A percentile compares a stretch with the other conserved stretches of the same genome.
These are phyloP conservation scores for Xanthoparmelia taractica DNA, from an alignment of 495 filamentous ascomycete species.

Conservation along the genomic window DNA sequence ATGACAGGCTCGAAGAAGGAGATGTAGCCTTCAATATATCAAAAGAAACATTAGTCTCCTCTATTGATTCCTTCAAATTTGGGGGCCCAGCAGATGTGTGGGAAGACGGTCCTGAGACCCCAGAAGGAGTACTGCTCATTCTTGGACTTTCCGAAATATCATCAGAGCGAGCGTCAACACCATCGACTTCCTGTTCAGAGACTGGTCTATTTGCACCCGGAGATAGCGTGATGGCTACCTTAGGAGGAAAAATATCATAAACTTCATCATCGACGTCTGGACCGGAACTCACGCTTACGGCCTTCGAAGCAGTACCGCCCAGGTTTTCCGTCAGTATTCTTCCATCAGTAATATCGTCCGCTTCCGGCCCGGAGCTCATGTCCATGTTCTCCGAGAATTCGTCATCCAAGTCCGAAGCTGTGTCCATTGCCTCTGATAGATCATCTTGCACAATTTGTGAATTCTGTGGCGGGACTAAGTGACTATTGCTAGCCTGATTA, in stretches of 20 bases:
- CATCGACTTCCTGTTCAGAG: constrained; percentile 9
- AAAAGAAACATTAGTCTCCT: constrained; percentile 14
- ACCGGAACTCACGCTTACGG: constrained; percentile 9
- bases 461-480: neutral
- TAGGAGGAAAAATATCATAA: neutral
- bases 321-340: neutral
- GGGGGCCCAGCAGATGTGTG: constrained; percentile 21
- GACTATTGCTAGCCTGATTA: neutral
- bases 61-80: constrained; percentile 17
- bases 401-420: constrained; percentile 13
- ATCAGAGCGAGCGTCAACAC: constrained; percentile 15
- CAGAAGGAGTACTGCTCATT: constrained; percentile 24
- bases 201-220: constrained; percentile 1
- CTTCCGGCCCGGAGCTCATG: constrained; percentile 22
- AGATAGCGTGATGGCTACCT: constrained; percentile 2
- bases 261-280: constrained; percentile 4
- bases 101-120: constrained; percentile 23
- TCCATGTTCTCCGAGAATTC: constrained; percentile 23
- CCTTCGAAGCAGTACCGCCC: constrained; percentile 11
- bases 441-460: constrained; percentile 7
- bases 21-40: constrained; percentile 17
- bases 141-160: constrained; percentile 22
- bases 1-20: constrained; percentile 21
- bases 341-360: constrained; percentile 7
- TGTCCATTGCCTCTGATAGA: constrained; percentile 18